Conservation (phyloP, 306 rosid genomes). For the Datisca glomerata region DNA sequence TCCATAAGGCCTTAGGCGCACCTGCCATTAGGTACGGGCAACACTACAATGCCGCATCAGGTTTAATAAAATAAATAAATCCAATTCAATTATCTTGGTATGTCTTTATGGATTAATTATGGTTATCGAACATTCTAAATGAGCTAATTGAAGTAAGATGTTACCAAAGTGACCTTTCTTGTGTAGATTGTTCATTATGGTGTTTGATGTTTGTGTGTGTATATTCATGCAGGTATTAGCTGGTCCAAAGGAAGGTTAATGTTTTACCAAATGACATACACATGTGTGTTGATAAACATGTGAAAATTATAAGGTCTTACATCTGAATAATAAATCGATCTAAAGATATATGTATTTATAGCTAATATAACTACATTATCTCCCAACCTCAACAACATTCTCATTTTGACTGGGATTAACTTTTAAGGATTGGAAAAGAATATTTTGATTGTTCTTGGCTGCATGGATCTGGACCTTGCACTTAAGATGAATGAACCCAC, state of each 20-base stretch:
- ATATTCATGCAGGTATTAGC: not conserved
- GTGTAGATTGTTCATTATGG: too few species aligned
- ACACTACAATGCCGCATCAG: too few species aligned
- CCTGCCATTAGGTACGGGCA: too few species aligned
- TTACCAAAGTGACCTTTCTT: too few species aligned
- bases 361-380: not conserved
- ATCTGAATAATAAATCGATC: not conserved
- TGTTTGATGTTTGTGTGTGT: too few species aligned
- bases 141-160: too few species aligned
- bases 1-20: too few species aligned
- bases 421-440: not conserved
- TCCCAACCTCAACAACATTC: not conserved
- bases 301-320: not conserved
- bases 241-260: not conserved
- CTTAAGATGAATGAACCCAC: not conserved
- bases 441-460: not conserved
- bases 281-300: not conserved
- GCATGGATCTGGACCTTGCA: not conserved
- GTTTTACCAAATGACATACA: not conserved
- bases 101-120: too few species aligned
- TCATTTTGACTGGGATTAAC: not conserved
- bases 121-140: too few species aligned
- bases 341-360: not conserved
- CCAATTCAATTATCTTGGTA: too few species aligned
- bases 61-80: too few species aligned